phyloP scores from a whole-genome alignment of 805 yeast species.

The Saccharomycopsis amapae region DNA sequence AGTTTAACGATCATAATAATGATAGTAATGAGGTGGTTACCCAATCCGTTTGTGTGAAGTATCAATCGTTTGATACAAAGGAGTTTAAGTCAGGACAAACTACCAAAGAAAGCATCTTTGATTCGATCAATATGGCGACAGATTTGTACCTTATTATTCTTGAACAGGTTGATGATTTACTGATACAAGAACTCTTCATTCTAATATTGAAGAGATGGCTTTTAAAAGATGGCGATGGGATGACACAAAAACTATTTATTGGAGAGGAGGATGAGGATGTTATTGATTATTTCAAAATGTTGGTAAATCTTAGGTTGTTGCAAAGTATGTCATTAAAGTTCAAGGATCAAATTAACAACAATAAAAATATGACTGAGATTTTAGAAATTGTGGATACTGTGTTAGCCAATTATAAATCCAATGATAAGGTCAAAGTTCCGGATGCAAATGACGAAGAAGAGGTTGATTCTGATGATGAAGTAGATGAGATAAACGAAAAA shows the following conservation, averaged over 20 bases:
- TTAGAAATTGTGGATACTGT: constrained; percentile 42
- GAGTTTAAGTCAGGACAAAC: constrained; percentile 1
- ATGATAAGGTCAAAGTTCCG: not conserved
- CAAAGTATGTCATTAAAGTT: constrained; percentile 54
- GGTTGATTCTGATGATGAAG: constrained; percentile 36
- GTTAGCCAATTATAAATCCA: constrained; percentile 23
- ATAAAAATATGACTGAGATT: constrained; percentile 42
- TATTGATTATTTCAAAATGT: constrained; percentile 44
- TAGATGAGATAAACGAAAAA: constrained; percentile 24
- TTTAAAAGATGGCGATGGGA: constrained; percentile 20
- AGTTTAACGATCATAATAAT: too few relatives aligned
- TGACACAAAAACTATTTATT: constrained; percentile 17
- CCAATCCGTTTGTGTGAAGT: constrained; percentile 8
- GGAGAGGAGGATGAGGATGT: constrained; percentile 25
- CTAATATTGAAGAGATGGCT: constrained; percentile 57
- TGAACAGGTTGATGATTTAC: constrained; percentile 43
- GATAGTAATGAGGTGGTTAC: constrained; percentile 2
- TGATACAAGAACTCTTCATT: constrained; percentile 43
- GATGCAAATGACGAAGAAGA: constrained; percentile 22
- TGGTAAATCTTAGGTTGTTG: constrained; percentile 56
- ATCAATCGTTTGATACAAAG: constrained; percentile 7
- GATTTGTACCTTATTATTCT: constrained; percentile 35
- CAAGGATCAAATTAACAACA: constrained; percentile 39
- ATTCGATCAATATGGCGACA: constrained; percentile 38
- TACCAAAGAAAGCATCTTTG: constrained; percentile 32